Conservation (phyloP, 1,139 yeast genomes). For the Pichia terricola region DNA sequence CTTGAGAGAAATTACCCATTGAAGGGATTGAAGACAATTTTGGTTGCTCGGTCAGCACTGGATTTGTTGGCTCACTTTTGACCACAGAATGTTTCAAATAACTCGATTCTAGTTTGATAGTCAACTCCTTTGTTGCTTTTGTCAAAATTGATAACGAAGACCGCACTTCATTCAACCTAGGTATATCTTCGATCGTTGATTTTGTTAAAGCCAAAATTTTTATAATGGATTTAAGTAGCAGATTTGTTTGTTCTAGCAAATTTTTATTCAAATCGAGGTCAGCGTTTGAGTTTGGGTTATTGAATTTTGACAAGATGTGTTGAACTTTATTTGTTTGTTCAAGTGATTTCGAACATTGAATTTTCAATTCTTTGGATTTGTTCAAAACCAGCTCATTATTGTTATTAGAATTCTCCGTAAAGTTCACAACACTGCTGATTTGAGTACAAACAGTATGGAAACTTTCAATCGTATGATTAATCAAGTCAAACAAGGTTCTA, state of each 20-base stretch:
- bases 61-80: constrained; percentile 9
- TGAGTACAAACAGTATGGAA: constrained; percentile 78
- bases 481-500: constrained; percentile 64
- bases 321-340: constrained; percentile 67
- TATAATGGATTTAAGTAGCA: constrained; percentile 73
- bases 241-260: constrained; percentile 68
- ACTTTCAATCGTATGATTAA: constrained; percentile 61
- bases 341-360: constrained; percentile 70
- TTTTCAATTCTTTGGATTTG: constrained; percentile 65
- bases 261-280: constrained; percentile 49
- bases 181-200: constrained; percentile 69
- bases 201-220: constrained; percentile 78
- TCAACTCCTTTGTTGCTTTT: constrained; percentile 82
- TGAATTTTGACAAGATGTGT: constrained; percentile 33
- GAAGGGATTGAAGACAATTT: constrained; percentile 26
- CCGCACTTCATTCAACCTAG: constrained; percentile 70
- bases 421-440: constrained; percentile 55
- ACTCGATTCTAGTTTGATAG: constrained; percentile 63
- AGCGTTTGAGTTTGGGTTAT: constrained; percentile 29
- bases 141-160: constrained; percentile 75
- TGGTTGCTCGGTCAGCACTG: constrained; percentile 21
- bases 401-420: background rate
- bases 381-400: constrained; percentile 33
- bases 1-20: constrained; percentile 18
- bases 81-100: constrained; percentile 33